phyloP scores from a whole-genome alignment of 306 rosid genomes.

The Acmispon strigosus region DNA sequence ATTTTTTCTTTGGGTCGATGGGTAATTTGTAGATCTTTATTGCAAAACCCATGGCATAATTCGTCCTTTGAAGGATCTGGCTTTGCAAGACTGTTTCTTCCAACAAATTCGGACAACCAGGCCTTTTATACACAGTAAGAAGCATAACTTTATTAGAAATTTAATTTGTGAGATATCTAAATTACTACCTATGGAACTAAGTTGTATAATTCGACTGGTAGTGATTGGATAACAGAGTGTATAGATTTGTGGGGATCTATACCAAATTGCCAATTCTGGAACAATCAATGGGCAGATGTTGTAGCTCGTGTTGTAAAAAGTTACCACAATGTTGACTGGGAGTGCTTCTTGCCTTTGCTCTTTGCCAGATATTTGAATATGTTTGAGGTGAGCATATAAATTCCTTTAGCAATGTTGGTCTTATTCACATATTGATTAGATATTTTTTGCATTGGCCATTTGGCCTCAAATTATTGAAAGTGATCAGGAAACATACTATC shows the following conservation, averaged over 20 bases:
- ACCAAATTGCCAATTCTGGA: constrained; percentile 98
- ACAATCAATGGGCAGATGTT: constrained; percentile 94
- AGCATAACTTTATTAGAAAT: constrained; percentile 19
- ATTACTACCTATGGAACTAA: constrained; percentile 18
- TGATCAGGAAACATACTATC: constrained; percentile 1
- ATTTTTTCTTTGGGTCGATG: constrained; percentile 18
- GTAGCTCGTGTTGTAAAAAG: constrained; percentile 84
- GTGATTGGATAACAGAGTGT: constrained; percentile 77
- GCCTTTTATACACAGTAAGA: constrained; percentile 82
- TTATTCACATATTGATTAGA: constrained; percentile 8
- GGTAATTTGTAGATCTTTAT: constrained; percentile 59
- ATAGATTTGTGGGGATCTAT: constrained; percentile 78
- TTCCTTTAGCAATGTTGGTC: constrained; percentile 15
- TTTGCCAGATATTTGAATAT: constrained; percentile 88
- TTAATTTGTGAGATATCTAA: constrained; percentile 23
- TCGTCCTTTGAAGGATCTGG: constrained; percentile 99
- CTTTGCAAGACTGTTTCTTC: constrained; percentile 89
- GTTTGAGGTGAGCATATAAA: constrained; percentile 79
- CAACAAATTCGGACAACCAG: constrained; percentile 77
- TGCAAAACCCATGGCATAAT: constrained; percentile 99
- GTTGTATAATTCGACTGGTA: constrained; percentile 33
- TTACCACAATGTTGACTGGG: constrained; percentile 74
- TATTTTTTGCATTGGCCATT: not conserved
- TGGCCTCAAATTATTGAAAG: not conserved
- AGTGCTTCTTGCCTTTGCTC: constrained; percentile 70